These are phyloP conservation scores for Penicillium sp. DNA, from an alignment of 2,329 filamentous ascomycete species.

Conservation along the genomic window DNA sequence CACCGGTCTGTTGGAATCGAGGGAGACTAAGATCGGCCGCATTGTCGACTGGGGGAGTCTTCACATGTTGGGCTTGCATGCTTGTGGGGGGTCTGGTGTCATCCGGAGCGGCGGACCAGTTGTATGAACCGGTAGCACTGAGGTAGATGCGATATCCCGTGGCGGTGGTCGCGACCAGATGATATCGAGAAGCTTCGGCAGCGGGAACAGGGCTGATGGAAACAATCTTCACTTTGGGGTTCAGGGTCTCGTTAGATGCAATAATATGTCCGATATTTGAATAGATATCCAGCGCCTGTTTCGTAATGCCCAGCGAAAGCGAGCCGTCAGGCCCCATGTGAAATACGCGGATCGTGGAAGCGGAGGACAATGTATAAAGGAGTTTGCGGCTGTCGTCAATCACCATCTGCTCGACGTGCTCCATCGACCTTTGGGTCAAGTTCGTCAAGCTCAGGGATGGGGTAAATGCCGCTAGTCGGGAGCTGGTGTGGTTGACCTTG, in stretches of 20 bases:
- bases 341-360: constrained; percentile 86
- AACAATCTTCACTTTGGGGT: constrained; percentile 71
- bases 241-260: constrained; percentile 63
- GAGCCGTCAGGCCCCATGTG: constrained; percentile 66
- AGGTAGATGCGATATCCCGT: constrained; percentile 90
- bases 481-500: constrained; percentile 83
- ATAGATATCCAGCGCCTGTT: constrained; percentile 53
- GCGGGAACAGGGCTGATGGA: constrained; percentile 84
- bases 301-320: constrained; percentile 55
- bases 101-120: constrained; percentile 53
- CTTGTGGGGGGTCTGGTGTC: constrained; percentile 73
- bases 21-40: constrained; percentile 28
- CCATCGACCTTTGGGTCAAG: constrained; percentile 44
- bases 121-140: constrained; percentile 75
- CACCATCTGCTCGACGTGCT: constrained; percentile 73
- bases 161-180: constrained; percentile 84
- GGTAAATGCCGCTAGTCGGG: constrained; percentile 62
- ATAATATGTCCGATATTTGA: constrained; percentile 84
- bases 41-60: constrained; percentile 69
- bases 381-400: constrained; percentile 85
- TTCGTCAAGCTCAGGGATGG: constrained; percentile 43
- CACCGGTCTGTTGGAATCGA: constrained; percentile 33
- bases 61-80: constrained; percentile 97
- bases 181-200: constrained; percentile 75
- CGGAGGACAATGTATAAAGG: constrained; percentile 85